Base-by-base conservation (phyloP, 2,329 filamentous ascomycete genomes). In the Lachnellula cervina region DNA sequence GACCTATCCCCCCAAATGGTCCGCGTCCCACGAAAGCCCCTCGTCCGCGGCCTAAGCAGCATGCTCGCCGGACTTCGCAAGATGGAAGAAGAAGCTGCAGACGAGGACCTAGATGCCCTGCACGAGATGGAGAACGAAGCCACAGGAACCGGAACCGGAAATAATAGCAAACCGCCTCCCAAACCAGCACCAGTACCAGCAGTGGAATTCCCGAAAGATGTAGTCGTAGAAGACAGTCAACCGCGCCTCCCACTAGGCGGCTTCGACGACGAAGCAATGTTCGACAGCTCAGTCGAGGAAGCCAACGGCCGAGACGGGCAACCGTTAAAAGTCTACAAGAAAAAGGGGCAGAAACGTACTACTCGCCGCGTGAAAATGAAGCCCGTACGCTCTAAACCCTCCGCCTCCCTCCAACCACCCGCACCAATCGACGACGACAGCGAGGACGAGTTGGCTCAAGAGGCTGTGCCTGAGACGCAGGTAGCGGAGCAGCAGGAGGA, bases 291-390 rank as follows among this genome's bases (percentile, higher is more conserved):
- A 1, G 74, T 73, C 3, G 78, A 81, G 38, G 72, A 75, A 0
- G 67, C 69, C 3, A 68, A 71, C 4, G 81, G 76, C 51, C 76
- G 75, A n/a, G 73, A 83, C 63, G 83, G 83, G 1, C 76, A 80
- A 59, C 84, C 84, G 2, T 69, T 84, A 38, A 81, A 78, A 52
- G 72, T 82, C 1, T 93, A 81, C 76, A 93, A 92, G 77, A 94
- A 94, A 80, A 89, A 89, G 75, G 89, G 88, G 0, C 81, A 89
- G 69, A 94, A 94, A 76, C 79, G 89, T 58, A 90, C 88, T 54
- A 93, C 89, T 3, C 78, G 85, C 59, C 76, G 79, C 48, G 78
- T 81, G 54, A 90, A 85, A 57, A 89, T 87, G 74, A 77, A 74
- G 59, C 82, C 82, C 2, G 78, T 72, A 0, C 69, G 74, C 54